Evolutionary conservation across 2,329 filamentous ascomycete genomes (phyloP).

Genomic region (Myriosclerotinia curreyana): DNA sequence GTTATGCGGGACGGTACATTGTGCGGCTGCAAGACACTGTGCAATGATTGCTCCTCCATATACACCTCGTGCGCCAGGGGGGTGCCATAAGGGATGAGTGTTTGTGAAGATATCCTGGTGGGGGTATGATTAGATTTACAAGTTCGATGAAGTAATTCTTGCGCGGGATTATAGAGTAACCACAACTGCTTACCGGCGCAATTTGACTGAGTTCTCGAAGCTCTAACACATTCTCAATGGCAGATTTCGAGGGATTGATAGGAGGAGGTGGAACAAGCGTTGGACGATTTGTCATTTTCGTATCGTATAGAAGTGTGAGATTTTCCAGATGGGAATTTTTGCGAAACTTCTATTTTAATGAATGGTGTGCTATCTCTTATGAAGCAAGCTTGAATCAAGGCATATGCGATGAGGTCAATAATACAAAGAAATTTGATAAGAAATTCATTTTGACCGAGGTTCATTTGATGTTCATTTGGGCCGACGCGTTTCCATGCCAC

Average conservation of each 20-base stretch:
- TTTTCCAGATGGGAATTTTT: neutral
- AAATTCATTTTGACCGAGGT: conserved; percentile 11
- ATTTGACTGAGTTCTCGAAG: conserved; percentile 75
- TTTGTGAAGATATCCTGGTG: conserved; percentile 88
- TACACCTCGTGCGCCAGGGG: conserved; percentile 85
- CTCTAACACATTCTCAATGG: conserved; percentile 87
- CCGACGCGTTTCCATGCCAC: neutral
- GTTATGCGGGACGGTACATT: conserved; percentile 75
- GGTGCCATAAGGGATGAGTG: conserved; percentile 86
- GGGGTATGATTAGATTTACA: neutral
- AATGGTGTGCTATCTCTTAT: neutral
- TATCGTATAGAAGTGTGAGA: neutral
- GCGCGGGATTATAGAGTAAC: conserved; percentile 21
- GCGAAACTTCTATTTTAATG: neutral
- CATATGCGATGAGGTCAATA: neutral
- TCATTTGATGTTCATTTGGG: neutral
- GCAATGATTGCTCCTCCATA: conserved; percentile 93
- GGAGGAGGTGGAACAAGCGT: conserved; percentile 76
- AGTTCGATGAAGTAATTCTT: neutral
- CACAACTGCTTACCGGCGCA: conserved; percentile 57
- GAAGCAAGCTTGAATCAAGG: neutral
- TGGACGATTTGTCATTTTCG: conserved; percentile 39
- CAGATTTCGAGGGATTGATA: conserved; percentile 66
- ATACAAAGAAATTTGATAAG: conserved; percentile 10
- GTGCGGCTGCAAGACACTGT: conserved; percentile 83